phyloP scores from a whole-genome alignment of 148 eudicot species.

The Rhododendron simsii region DNA sequence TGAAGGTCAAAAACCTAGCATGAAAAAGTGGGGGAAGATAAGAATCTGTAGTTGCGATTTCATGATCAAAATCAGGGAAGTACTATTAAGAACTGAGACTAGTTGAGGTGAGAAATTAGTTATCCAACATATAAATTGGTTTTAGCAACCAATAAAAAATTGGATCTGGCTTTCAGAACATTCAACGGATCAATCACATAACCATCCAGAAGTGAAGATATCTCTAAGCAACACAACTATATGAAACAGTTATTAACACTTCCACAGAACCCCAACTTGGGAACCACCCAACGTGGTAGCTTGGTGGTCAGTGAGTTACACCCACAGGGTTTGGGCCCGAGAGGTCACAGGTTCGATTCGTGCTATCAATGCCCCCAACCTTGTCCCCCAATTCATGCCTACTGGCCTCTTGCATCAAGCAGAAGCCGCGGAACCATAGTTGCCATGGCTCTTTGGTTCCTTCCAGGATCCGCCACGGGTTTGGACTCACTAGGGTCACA shows the following conservation, averaged over 20 bases:
- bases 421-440: too few species aligned
- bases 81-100: not conserved
- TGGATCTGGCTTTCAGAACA: not conserved
- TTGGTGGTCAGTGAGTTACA: not conserved
- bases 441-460: too few species aligned
- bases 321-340: not conserved
- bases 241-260: not conserved
- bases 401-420: too few species aligned
- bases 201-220: not conserved
- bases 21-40: not conserved
- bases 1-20: constrained; percentile 80
- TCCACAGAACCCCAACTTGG: not conserved
- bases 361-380: not conserved
- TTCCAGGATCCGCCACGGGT: too few species aligned
- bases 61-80: not conserved
- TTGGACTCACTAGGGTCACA: not conserved
- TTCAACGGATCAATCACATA: not conserved
- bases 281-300: not conserved
- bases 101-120: not conserved
- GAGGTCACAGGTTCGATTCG: not conserved
- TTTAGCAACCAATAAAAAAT: not conserved
- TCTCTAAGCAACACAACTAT: not conserved
- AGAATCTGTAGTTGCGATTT: not conserved
- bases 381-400: not conserved
- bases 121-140: not conserved